phyloP scores from a whole-genome alignment of 768 basidiomycete genomes.

The Mycena belliarum region DNA sequence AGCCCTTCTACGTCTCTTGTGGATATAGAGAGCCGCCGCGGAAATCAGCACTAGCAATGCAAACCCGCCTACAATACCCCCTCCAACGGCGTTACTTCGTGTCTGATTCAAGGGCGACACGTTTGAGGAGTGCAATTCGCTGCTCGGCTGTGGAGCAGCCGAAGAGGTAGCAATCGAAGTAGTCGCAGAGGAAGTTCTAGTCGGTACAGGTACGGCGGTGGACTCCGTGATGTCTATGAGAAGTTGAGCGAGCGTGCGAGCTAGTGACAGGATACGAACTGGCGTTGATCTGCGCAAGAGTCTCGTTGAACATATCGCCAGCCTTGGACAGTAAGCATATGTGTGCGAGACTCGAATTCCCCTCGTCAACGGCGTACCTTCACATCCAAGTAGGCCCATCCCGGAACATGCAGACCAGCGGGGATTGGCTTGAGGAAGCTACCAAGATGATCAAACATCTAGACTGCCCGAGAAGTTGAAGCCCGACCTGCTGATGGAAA shows the following conservation, averaged over 20 bases:
- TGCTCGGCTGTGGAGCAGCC: slow-evolving; percentile 10
- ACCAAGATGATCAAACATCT: background rate
- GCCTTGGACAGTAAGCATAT: slow-evolving; percentile 25
- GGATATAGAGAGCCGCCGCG: slow-evolving; percentile 25
- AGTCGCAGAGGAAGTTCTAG: slow-evolving; percentile 23
- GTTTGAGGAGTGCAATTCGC: slow-evolving; percentile 20
- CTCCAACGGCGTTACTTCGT: slow-evolving; percentile 39
- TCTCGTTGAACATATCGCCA: slow-evolving; percentile 40
- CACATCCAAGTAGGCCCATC: slow-evolving; percentile 65
- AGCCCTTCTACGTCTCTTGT: slow-evolving; percentile 6
- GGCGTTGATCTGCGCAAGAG: slow-evolving; percentile 31
- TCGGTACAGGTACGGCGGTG: slow-evolving; percentile 35
- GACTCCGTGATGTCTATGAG: slow-evolving; percentile 44
- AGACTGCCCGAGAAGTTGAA: slow-evolving; percentile 1
- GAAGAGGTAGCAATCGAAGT: slow-evolving; percentile 18
- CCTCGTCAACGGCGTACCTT: slow-evolving; percentile 27
- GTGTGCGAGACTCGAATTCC: too few species aligned
- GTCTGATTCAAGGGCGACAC: slow-evolving; percentile 22
- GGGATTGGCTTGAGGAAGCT: slow-evolving; percentile 45
- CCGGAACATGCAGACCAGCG: slow-evolving; percentile 48
- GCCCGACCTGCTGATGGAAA: slow-evolving; percentile 16
- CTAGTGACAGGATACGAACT: slow-evolving; percentile 28
- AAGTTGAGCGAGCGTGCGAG: background rate
- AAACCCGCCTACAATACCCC: slow-evolving; percentile 47
- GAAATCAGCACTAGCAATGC: slow-evolving; percentile 37